These are phyloP conservation scores for Dunaliella sp. DNA, from an alignment of 139 green algal species.

Conservation along the genomic window DNA sequence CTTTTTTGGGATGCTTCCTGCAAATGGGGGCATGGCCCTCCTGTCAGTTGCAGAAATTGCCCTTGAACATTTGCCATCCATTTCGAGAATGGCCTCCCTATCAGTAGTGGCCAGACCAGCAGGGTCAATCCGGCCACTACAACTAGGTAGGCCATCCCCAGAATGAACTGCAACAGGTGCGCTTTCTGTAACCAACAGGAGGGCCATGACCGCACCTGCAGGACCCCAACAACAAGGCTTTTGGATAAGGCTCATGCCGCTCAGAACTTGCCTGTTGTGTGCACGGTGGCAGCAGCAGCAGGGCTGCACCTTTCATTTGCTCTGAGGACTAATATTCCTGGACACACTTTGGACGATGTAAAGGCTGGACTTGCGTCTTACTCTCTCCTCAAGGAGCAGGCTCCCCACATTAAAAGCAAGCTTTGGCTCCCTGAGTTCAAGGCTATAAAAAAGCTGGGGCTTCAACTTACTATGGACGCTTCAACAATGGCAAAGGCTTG, in stretches of 20 bases:
- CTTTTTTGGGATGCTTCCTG: too few relatives aligned
- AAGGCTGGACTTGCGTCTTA: background rate
- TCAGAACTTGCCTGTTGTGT: background rate
- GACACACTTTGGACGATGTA: background rate
- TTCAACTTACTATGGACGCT: background rate
- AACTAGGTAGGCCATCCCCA: background rate
- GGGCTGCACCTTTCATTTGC: too few relatives aligned
- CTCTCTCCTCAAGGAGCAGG: background rate
- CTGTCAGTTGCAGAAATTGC: too few relatives aligned
- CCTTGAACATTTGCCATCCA: background rate
- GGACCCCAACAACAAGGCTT: background rate
- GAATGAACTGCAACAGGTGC: too few relatives aligned
- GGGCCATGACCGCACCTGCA: background rate
- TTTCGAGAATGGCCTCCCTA: background rate
- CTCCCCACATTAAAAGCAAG: background rate
- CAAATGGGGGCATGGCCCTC: background rate
- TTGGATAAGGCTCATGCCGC: background rate
- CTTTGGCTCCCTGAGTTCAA: background rate
- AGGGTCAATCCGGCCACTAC: background rate
- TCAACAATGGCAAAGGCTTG: background rate
- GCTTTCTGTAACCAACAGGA: too few relatives aligned
- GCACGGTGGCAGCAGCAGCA: background rate
- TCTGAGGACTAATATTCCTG: background rate
- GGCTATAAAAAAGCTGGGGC: background rate
- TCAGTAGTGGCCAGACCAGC: background rate